Conservation (phyloP, 768 basidiomycete species). For the Clitopilus hobsonii region DNA sequence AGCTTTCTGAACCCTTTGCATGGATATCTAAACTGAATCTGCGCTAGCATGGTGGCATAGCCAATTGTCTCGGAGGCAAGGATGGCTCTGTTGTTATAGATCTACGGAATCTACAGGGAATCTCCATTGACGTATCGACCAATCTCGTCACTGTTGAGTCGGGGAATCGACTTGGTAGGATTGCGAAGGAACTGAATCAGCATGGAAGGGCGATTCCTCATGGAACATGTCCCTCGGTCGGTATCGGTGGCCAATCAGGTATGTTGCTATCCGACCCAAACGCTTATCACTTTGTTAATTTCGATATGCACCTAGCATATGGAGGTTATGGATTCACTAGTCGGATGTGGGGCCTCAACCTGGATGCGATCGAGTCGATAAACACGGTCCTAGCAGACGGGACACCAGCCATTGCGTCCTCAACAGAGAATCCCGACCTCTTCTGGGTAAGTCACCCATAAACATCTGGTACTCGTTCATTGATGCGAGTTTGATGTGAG, state of each 20-base stretch:
- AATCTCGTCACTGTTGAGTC: conserved; percentile 34
- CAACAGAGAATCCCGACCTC: conserved; percentile 35
- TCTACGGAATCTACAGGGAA: conserved; percentile 31
- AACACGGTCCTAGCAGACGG: conserved; percentile 42
- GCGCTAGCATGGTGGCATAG: conserved; percentile 29
- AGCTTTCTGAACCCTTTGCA: not conserved
- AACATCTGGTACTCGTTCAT: not conserved
- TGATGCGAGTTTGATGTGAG: not conserved
- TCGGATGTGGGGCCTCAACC: conserved; percentile 44
- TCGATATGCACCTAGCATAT: too few species aligned
- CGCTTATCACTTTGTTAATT: too few species aligned
- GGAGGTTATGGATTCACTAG: conserved; percentile 48
- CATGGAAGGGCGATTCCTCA: conserved; percentile 44
- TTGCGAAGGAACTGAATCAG: conserved; percentile 33
- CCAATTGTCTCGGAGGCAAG: conserved; percentile 41
- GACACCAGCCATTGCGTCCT: conserved; percentile 32
- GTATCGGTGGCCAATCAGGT: conserved; percentile 48
- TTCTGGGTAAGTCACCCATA: conserved; percentile 38
- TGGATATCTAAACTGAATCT: not conserved
- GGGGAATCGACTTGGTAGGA: conserved; percentile 42
- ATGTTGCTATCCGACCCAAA: not conserved
- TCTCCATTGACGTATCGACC: conserved; percentile 27
- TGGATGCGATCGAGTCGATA: conserved; percentile 39
- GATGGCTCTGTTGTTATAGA: conserved; percentile 43
- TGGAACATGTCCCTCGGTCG: conserved; percentile 48